Evolutionary conservation across 1,284 basidiomycete genomes (phyloP), one percentile per base, ranked within the genome.

Genomic region (Schizophyllum commune): DNA sequence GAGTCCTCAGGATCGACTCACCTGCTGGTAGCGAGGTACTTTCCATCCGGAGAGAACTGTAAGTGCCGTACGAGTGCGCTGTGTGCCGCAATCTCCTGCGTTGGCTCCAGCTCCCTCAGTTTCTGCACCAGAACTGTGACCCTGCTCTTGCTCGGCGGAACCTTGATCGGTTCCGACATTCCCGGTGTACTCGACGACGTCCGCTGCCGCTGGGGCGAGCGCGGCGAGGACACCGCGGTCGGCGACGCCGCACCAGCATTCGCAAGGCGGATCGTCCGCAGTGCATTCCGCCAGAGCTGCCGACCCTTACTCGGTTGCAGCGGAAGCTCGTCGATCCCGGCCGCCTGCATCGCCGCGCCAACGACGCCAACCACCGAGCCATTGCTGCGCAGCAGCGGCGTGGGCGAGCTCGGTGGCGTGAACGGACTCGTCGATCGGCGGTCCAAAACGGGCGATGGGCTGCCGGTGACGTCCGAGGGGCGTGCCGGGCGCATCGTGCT

Each of bases 1-100:
- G 58, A 54, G 1, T 5, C 19, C 39, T 2, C n/a, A 52, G n/a
- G n/a, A n/a, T n/a, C n/a, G 33, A 61, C 72, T 32, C 62, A 85
- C 84, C 84, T 86, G n/a, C 84, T 85, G 2, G 87, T 89, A 1
- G 86, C 87, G 64, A 90, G 69, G 66, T 80, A 87, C 67, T 80
- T 83, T 27, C 88, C 88, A 70, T 88, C 80, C 0, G 86, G 87
- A 5, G 85, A 88, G 73, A 89, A 90, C 68, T 88, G 83, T 68
- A 89, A 68, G 70, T 89, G 85, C 58, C 84, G 73, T 7, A 89
- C 86, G 21, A 89, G 77, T 17, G 84, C 86, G 61, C 78, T 74
- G 71, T 90, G 88, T 11, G 84, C 83, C 19, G 80, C 79, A 27
- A 88, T 70, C 63, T 86, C 84, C 66, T 90, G 83, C 0, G 81